These are phyloP conservation scores for Ustilago trichophora DNA, from an alignment of 1,284 basidiomycete species.

Conservation along the genomic window DNA sequence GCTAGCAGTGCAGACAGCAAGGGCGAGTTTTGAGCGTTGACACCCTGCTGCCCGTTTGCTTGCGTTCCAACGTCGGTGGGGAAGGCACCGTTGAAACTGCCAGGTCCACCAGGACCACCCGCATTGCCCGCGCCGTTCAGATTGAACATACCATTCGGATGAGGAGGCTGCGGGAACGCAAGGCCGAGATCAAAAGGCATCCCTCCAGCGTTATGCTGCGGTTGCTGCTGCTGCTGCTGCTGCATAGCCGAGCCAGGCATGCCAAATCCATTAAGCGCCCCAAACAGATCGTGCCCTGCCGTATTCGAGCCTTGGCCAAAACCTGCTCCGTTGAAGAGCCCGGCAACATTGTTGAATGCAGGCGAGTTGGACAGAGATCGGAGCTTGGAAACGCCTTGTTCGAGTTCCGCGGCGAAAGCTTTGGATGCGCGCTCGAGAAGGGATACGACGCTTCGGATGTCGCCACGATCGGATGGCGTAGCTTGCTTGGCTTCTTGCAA, in stretches of 20 bases:
- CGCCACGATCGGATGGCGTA: constrained; percentile 23
- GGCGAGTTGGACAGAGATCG: constrained; percentile 18
- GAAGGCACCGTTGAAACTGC: constrained; percentile 14
- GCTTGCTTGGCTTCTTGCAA: constrained; percentile 35
- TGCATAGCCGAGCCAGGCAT: constrained; percentile 12
- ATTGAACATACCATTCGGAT: constrained; percentile 19
- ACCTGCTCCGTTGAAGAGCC: constrained; percentile 7
- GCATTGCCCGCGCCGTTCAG: constrained; percentile 7
- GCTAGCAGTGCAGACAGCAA: constrained; percentile 39
- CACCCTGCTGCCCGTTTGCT: constrained; percentile 4
- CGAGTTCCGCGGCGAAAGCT: constrained; percentile 28
- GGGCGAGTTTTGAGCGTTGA: constrained; percentile 12
- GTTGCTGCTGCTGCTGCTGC: no score
- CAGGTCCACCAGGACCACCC: neutral
- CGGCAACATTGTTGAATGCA: constrained; percentile 15
- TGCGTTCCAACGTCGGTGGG: constrained; percentile 8
- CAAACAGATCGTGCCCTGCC: no score
- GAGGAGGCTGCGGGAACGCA: constrained; percentile 18
- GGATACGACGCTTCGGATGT: constrained; percentile 32
- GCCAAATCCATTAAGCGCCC: constrained; percentile 15
- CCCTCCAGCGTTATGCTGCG: constrained; percentile 1
- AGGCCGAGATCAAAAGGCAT: constrained; percentile 30
- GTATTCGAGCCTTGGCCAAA: constrained; percentile 6
- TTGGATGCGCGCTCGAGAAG: constrained; percentile 32
- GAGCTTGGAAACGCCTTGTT: constrained; percentile 28